These are phyloP conservation scores for Botrytis aclada DNA, from an alignment of 2,329 filamentous ascomycete genomes.

Conservation along the genomic window DNA sequence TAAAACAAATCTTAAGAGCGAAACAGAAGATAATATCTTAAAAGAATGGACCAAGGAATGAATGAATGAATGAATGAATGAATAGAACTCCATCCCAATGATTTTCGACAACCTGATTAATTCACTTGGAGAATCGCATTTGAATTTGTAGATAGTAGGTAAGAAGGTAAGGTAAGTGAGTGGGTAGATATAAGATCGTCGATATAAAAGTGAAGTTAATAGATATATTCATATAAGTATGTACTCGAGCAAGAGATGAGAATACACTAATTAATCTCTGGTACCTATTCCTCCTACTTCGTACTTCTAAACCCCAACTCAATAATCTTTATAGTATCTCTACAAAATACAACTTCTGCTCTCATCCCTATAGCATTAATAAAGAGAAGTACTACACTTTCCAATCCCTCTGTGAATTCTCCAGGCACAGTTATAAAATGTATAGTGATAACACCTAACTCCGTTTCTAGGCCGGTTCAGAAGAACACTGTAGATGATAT, in stretches of 20 bases:
- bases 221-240: too few species aligned
- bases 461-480: not conserved
- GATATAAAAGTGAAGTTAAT: too few species aligned
- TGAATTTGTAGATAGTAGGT: not conserved
- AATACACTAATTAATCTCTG: not conserved
- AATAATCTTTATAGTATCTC: not conserved
- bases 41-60: not conserved
- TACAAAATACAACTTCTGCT: accelerated
- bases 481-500: not conserved
- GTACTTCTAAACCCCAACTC: not conserved
- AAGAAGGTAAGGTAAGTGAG: not conserved
- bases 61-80: too few species aligned
- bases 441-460: too few species aligned
- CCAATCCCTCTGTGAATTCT: not conserved
- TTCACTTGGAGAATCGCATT: not conserved
- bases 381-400: too few species aligned
- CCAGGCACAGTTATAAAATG: too few species aligned
- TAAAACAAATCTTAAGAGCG: too few species aligned
- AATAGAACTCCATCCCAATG: too few species aligned
- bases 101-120: not conserved
- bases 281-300: not conserved
- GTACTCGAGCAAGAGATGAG: not conserved
- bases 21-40: not conserved
- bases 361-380: not conserved
- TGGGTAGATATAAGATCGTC: too few species aligned